phyloP scores from a whole-genome alignment of 257 asterid genomes.

The Lithospermum erythrorhizon region DNA sequence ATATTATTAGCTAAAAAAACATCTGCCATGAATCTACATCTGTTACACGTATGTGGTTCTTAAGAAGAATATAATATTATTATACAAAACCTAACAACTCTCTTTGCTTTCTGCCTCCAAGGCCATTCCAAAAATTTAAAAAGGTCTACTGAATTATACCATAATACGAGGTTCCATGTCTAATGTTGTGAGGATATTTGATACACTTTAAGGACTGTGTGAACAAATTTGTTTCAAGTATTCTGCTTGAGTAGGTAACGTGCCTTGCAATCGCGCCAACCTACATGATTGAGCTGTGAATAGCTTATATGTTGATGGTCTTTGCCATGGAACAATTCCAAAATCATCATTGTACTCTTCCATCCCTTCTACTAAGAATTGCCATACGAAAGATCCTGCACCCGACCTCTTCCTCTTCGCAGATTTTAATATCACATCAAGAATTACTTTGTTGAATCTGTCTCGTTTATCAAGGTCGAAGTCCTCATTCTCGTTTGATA shows the following conservation, averaged over 20 bases:
- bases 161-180: neutral
- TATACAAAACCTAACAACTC: neutral
- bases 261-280: slow-evolving; percentile 81
- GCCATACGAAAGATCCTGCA: slow-evolving; percentile 89
- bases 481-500: slow-evolving; percentile 61
- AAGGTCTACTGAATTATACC: neutral
- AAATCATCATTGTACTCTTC: slow-evolving; percentile 82
- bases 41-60: neutral
- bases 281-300: slow-evolving; percentile 75
- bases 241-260: slow-evolving; percentile 55
- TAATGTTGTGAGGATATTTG: neutral
- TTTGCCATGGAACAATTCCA: slow-evolving; percentile 84
- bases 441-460: slow-evolving; percentile 52
- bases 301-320: slow-evolving; percentile 47
- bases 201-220: slow-evolving; percentile 1
- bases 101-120: neutral
- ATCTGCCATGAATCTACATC: neutral
- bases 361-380: slow-evolving; percentile 86
- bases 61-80: neutral
- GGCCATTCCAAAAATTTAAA: neutral
- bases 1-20: too few species aligned
- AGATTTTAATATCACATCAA: slow-evolving; percentile 64
- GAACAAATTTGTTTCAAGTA: slow-evolving; percentile 59
- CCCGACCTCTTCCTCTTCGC: slow-evolving; percentile 55
- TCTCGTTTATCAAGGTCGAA: slow-evolving; percentile 63